Evolutionary conservation across 2,329 filamentous ascomycete genomes (phyloP).

Genomic region (Apiospora pterosperma): DNA sequence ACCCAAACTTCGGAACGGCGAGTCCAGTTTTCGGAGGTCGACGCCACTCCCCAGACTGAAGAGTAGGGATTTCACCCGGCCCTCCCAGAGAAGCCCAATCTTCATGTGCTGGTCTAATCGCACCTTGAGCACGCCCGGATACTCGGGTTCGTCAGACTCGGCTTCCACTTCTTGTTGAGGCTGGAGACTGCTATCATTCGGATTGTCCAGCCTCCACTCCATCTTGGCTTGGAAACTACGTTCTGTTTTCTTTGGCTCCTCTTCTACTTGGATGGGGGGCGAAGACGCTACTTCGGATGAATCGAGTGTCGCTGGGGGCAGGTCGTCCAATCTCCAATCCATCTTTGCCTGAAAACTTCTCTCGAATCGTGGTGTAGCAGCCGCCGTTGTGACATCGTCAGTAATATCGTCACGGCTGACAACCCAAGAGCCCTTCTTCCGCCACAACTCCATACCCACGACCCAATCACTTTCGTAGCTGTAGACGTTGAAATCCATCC

Average conservation of each 20-base stretch:
- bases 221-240: constrained; percentile 53
- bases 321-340: constrained; percentile 44
- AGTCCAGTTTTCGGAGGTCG: constrained; percentile 71
- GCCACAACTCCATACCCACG: constrained; percentile 90
- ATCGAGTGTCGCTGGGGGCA: constrained; percentile 13
- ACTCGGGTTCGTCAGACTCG: constrained; percentile 51
- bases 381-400: background rate
- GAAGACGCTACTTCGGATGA: background rate
- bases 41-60: constrained; percentile 88
- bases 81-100: constrained; percentile 88
- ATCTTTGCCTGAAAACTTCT: constrained; percentile 48
- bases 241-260: constrained; percentile 24
- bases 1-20: constrained; percentile 73
- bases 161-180: constrained; percentile 5
- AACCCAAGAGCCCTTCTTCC: constrained; percentile 49
- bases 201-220: constrained; percentile 43
- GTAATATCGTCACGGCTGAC: constrained; percentile 29
- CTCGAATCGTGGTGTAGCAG: constrained; percentile 19
- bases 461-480: constrained; percentile 95
- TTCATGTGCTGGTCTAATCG: constrained; percentile 84
- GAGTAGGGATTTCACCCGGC: constrained; percentile 84
- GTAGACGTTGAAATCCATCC: constrained; percentile 96
- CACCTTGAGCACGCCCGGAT: constrained; percentile 85
- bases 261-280: constrained; percentile 4
- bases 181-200: constrained; percentile 24